phyloP scores from a whole-genome alignment of 2,329 filamentous ascomycete species.

The Corniculantispora saksenae region DNA sequence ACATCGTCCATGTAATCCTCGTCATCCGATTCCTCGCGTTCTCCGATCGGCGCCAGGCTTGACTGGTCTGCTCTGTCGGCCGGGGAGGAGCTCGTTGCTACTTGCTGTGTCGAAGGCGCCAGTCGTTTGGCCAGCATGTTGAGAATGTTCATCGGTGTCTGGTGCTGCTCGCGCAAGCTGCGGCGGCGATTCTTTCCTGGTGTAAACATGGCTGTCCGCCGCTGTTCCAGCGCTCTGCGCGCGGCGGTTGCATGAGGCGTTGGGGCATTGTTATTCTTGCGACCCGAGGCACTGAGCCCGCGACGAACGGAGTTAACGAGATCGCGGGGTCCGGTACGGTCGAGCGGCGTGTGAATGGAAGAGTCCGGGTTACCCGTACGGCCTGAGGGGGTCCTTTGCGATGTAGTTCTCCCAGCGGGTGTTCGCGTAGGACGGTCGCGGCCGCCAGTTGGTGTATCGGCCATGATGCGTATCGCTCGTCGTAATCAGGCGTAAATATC shows the following conservation, averaged over 20 bases:
- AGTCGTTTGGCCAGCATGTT: conserved; percentile 56
- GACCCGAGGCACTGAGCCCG: conserved; percentile 48
- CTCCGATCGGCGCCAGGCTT: conserved; percentile 23
- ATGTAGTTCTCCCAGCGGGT: conserved; percentile 35
- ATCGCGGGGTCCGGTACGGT: conserved; percentile 37
- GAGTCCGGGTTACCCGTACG: conserved; percentile 20
- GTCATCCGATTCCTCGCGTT: conserved; percentile 34
- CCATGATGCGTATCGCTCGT: conserved; percentile 8
- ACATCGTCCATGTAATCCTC: conserved; percentile 53
- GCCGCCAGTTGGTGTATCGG: conserved; percentile 16
- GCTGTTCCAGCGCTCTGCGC: conserved; percentile 57
- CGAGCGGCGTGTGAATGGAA: conserved; percentile 46
- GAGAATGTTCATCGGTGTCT: conserved; percentile 56
- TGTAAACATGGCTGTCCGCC: conserved; percentile 60
- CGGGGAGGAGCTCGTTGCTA: conserved; percentile 49
- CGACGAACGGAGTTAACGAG: conserved; percentile 41
- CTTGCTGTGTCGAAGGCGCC: conserved; percentile 48
- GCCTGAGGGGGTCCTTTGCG: conserved; percentile 30
- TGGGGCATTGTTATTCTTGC: conserved; percentile 40
- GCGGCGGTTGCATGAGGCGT: conserved; percentile 66
- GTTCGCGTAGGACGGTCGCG: conserved; percentile 1
- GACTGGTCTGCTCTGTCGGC: conserved; percentile 22
- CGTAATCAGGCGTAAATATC: not conserved
- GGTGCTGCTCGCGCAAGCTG: conserved; percentile 56
- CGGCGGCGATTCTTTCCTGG: conserved; percentile 60